A percentile compares a stretch with the other conserved stretches of the same genome.
These are phyloP conservation scores for Lenzites betulinus DNA, from an alignment of 768 basidiomycete species.

Conservation along the genomic window DNA sequence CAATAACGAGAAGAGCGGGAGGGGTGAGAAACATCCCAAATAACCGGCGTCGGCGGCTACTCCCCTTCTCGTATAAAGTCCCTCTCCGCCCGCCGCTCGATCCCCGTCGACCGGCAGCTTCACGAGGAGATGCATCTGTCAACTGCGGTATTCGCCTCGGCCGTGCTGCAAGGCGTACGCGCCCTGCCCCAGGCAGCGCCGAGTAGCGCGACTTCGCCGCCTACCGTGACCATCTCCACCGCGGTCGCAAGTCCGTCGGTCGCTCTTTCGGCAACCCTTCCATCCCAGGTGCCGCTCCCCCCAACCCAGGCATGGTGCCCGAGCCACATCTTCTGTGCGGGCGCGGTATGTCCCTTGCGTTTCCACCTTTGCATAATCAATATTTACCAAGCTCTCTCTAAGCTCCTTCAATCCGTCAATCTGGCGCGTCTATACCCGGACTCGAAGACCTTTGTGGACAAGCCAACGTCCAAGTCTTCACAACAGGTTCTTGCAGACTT, in stretches of 20 bases:
- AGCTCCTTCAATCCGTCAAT: slow-evolving; percentile 87
- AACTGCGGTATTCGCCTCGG: slow-evolving; percentile 2
- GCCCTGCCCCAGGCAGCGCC: slow-evolving; percentile 13
- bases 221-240: slow-evolving; percentile 54
- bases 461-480: slow-evolving; percentile 73
- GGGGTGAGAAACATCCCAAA: slow-evolving; percentile 4
- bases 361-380: background rate
- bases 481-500: slow-evolving; percentile 75
- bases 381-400: background rate
- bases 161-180: slow-evolving; percentile 5
- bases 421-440: slow-evolving; percentile 74
- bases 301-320: slow-evolving; percentile 79
- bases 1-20: slow-evolving; percentile 5
- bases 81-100: background rate
- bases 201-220: slow-evolving; percentile 21
- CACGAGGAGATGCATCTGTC: slow-evolving; percentile 4
- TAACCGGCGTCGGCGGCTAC: slow-evolving; percentile 1
- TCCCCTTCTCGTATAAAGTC: slow-evolving; percentile 7
- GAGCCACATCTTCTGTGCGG: slow-evolving; percentile 79
- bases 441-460: slow-evolving; percentile 87
- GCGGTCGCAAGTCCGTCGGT: slow-evolving; percentile 65
- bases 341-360: slow-evolving; percentile 50
- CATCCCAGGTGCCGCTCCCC: slow-evolving; percentile 65
- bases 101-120: slow-evolving; percentile 10
- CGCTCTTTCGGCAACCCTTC: slow-evolving; percentile 51